Evolutionary conservation across 345 rosid species (phyloP), one percentile per base, ranked within the genome.

Genomic region (Gynandropsis gynandra): DNA sequence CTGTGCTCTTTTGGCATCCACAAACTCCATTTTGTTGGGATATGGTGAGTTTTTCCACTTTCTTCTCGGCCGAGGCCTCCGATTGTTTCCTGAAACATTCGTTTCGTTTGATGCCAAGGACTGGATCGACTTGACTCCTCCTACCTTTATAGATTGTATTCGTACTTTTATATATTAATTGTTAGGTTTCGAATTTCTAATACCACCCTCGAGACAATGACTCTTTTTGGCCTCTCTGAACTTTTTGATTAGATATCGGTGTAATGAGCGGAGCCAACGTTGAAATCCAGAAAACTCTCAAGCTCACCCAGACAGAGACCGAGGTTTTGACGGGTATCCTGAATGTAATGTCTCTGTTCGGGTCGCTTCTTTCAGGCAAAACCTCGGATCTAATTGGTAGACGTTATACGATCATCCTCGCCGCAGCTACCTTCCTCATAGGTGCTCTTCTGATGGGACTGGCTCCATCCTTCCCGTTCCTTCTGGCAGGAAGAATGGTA

Each of bases 391-490:
- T 37, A 29, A 69, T 75, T 1, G 87, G 87, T 35, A 52, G 87
- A 44, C 75, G 83, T 35, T 73, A 63, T 47, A 80, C 83, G 17
- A 61, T 75, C 3, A 68, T 77, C 52, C 53, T 77, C 2, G 81
- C 87, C 1, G 75, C 87, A 19, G 33, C 41, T 10, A 73, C 76
- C 2, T 77, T 78, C 65, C 50, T 77, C 3, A 10, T 64, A 2
- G 83, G 83, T 4, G 81, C 87, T 0, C 15, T 81, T n/a, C 61
- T 74, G 1, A 80, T 73, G 87, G 87, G 79, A 16, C 49, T 73
- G 0, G 83, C 81, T 5, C 76, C 81, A 14, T 68, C 76, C 1
- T 77, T 59, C 66, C 0, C 19, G 7, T 56, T 47, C 67, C 81
- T 77, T 52, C 43, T 80, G 56, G 71, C 70, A 0, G 87, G 87